Base-by-base conservation (phyloP, 805 yeast genomes). In the Jamesozyma rosinii region DNA sequence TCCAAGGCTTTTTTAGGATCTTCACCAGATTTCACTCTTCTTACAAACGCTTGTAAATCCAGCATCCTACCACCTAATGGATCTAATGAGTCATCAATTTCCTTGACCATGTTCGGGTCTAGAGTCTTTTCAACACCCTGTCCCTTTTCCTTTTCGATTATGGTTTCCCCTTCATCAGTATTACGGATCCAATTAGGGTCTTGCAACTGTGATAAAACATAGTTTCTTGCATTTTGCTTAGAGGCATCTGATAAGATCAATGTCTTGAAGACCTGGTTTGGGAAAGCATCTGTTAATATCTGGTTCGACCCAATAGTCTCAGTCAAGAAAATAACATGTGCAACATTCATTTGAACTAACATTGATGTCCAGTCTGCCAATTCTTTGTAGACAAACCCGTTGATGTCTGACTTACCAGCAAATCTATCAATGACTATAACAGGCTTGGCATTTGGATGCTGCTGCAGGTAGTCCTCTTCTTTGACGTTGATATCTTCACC, bases 61-160 rank as follows among this genome's bases (percentile, higher is more conserved):
- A 88, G 71, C 89, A 90, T 83, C 49, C 98, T 77, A 34, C 98
- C 98, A 18, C 98, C 98, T 22, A 92, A 65, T 11, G 95, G 94
- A 22, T 68, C 76, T 29, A 89, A 65, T 27, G 80, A 73, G 4
- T 66, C 63, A 20, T 76, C 80, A 20, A 88, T 68, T 9, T 69
- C 71, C 30, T 46, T 31, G 3, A 38, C 20, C 1, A 40, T 27
- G 10, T 30, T 36, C 5, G 39, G 30, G 17, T 33, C 40, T 10
- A 35, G 29, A 6, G 29, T 8, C 18, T 41, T 44, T 24, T 55
- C 48, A 30, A 55, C 59, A 9, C 19, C 11, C 10, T 56, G 54
- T 8, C 56, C 61, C 14, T 50, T 49, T 21, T 14, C 20, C 11
- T 18, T 34, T 9, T 35, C 36, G 4, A 24, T 13, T 14, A 40